A percentile compares a stretch with the other conserved stretches of the same genome.
Evolutionary conservation across 2,329 filamentous ascomycete genomes (phyloP).

Genomic region (Hansfordia pulvinata): DNA sequence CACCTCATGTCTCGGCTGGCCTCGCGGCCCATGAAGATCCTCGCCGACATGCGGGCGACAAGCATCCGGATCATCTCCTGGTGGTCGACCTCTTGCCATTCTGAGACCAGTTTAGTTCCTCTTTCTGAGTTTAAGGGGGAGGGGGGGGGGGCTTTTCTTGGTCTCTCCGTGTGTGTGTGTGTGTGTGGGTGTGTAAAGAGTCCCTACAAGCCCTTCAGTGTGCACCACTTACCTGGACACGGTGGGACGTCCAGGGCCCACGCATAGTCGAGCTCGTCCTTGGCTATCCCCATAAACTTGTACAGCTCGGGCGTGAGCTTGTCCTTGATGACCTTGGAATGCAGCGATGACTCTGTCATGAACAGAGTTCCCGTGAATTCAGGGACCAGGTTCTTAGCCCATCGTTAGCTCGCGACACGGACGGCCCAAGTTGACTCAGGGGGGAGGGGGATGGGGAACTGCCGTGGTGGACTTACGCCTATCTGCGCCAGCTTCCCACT

Average conservation of each 20-base stretch:
- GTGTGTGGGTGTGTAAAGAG: too few species aligned
- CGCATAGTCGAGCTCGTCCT: too few species aligned
- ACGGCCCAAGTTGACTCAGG: too few species aligned
- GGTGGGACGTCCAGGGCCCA: too few species aligned
- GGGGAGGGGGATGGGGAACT: too few species aligned
- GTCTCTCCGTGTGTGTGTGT: too few species aligned
- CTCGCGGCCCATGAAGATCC: slow-evolving; percentile 5
- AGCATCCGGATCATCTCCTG: slow-evolving; percentile 5
- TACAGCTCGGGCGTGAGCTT: not conserved
- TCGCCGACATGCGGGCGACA: slow-evolving; percentile 4
- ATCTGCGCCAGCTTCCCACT: not conserved
- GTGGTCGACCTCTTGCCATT: slow-evolving; percentile 5
- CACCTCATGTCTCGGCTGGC: slow-evolving; percentile 6
- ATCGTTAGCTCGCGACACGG: not conserved
- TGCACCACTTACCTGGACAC: too few species aligned
- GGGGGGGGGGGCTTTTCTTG: too few species aligned
- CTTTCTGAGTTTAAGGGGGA: too few species aligned
- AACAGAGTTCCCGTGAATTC: not conserved
- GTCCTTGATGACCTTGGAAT: not conserved
- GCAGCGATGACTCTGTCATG: not conserved
- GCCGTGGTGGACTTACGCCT: slow-evolving; percentile 1
- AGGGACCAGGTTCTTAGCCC: not conserved
- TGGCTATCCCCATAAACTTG: not conserved
- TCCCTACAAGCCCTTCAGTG: too few species aligned
- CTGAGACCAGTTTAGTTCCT: too few species aligned